phyloP scores from a whole-genome alignment of 2,329 filamentous ascomycete genomes.

The Fusarium clavum region DNA sequence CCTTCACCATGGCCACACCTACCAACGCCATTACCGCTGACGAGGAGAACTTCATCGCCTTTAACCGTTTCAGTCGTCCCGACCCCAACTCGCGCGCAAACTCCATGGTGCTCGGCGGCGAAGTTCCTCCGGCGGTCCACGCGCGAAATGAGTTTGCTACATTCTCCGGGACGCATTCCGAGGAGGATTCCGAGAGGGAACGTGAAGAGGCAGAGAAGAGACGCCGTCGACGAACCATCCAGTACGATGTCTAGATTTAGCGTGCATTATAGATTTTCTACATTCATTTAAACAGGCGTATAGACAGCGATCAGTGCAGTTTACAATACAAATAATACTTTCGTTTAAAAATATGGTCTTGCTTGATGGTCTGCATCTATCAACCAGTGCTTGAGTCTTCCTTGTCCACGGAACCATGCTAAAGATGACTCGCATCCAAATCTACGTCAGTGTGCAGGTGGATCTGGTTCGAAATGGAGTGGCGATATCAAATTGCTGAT shows the following conservation, averaged over 20 bases:
- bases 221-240: slow-evolving; percentile 10
- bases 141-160: slow-evolving; percentile 25
- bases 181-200: slow-evolving; percentile 11
- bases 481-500: no score
- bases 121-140: neutral
- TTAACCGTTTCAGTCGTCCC: slow-evolving; percentile 62
- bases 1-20: slow-evolving; percentile 49
- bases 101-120: neutral
- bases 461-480: no score
- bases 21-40: slow-evolving; percentile 55
- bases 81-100: slow-evolving; percentile 1
- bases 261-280: neutral
- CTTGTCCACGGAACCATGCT: no score
- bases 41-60: slow-evolving; percentile 56
- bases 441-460: no score
- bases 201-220: slow-evolving; percentile 19
- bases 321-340: no score
- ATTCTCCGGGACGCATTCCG: slow-evolving; percentile 19
- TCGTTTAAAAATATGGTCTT: no score
- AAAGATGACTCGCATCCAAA: no score
- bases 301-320: neutral
- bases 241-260: slow-evolving; percentile 20
- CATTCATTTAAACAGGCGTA: neutral
- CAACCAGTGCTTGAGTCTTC: no score
- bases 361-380: no score